These are phyloP conservation scores for Musa itinerans DNA, from an alignment of 176 grass and related monocot species.

Conservation along the genomic window DNA sequence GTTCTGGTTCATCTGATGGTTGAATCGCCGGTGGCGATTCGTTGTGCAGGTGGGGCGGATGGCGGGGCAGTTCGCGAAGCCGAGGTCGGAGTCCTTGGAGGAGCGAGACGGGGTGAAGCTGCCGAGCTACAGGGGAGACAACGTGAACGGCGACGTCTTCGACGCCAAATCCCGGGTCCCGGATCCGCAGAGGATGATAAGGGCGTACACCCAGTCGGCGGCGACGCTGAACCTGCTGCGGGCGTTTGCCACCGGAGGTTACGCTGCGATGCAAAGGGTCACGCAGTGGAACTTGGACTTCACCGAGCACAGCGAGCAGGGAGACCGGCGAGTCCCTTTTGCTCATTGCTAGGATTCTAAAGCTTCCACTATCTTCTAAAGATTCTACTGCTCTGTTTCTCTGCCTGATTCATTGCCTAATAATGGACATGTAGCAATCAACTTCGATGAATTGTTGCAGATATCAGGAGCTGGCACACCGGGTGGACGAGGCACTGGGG, in stretches of 20 bases:
- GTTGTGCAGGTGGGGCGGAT: conserved; percentile 61
- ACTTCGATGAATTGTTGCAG: conserved; percentile 20
- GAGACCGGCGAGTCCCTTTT: conserved; percentile 44
- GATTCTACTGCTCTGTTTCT: neutral
- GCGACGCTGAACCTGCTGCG: conserved; percentile 86
- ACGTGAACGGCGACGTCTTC: conserved; percentile 76
- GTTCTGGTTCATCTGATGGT: neutral
- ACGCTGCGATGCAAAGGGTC: conserved; percentile 81
- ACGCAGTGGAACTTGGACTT: conserved; percentile 96
- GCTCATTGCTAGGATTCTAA: neutral
- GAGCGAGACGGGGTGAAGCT: conserved; percentile 76
- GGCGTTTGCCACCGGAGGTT: conserved; percentile 85
- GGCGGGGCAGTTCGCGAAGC: conserved; percentile 97
- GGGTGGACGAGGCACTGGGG: conserved; percentile 90
- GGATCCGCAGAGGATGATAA: conserved; percentile 82
- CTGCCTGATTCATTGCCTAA: neutral
- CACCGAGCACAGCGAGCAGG: conserved; percentile 88
- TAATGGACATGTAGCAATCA: neutral
- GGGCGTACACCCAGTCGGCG: conserved; percentile 71
- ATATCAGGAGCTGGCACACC: conserved; percentile 79
- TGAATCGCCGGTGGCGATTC: neutral
- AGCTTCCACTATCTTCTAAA: conserved; percentile 7
- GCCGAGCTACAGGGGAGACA: conserved; percentile 96
- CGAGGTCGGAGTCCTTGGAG: conserved; percentile 63
- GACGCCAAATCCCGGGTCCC: conserved; percentile 59